Base-by-base conservation (phyloP, 176 grass and related monocot species). In the Puccinellia tenuiflora region DNA sequence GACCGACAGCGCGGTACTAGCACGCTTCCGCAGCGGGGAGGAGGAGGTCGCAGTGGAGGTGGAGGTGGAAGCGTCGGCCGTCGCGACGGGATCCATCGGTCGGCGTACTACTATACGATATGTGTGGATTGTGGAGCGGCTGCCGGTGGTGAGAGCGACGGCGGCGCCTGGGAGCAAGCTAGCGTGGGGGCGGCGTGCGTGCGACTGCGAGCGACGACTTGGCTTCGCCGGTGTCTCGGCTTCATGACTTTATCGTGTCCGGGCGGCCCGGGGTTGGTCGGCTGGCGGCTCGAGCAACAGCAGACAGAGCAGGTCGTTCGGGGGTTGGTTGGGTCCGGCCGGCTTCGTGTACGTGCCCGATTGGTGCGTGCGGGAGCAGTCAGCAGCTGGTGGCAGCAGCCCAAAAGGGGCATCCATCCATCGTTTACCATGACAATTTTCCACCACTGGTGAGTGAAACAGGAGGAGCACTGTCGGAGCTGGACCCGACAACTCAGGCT, bases 61-160 rank as follows among this genome's bases (percentile, higher is more conserved):
- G 15, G 52, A 47, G 14, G 50, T 2, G 42, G 45, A 33, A 7
- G 40, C 77, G 51, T 81, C 62, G 20, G 63, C 72, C 78, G 78
- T 63, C 72, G 83, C 43, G 71, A 4, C 42, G 18, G 70, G 53
- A 54, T 89, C 70, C 88, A 89, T 85, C 83, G 76, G 61, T 31
- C 67, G 38, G 57, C 0, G 81, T 1, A 21, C 35, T n/a, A n/a
- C n/a, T n/a, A n/a, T n/a, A n/a, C n/a, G n/a, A n/a, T n/a, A n/a
- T n/a, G n/a, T n/a, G n/a, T n/a, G n/a, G n/a, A n/a, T n/a, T n/a
- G n/a, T n/a, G n/a, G n/a, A 28, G 57, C 57, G 16, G 30, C 62
- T 35, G 62, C 62, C 55, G 34, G 75, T 64, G 66, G 31, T 29
- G 75, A 88, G 42, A 78, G 74, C 65, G 80, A 83, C 74, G 65